A percentile compares a stretch with the other conserved stretches of the same genome.
Conservation (phyloP, 306 rosid genomes). For the Inga leiocalycina region DNA sequence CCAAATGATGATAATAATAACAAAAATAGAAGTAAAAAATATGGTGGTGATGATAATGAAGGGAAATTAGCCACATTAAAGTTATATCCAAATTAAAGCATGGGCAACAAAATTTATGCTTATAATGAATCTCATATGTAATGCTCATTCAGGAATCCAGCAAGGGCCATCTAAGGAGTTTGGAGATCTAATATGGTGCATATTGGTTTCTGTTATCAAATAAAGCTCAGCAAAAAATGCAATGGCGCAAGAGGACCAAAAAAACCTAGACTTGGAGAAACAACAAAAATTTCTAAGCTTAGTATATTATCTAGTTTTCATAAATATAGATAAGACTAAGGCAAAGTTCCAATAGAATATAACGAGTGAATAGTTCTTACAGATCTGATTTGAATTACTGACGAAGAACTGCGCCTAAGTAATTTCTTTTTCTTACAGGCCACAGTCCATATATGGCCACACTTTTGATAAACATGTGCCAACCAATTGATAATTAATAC, state of each 20-base stretch:
- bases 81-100: not conserved
- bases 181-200: not conserved
- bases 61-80: not conserved
- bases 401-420: not conserved
- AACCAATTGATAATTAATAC: not conserved
- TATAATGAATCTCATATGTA: constrained; percentile 5
- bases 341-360: not conserved
- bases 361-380: not conserved
- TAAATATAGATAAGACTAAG: not conserved
- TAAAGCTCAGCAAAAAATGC: not conserved
- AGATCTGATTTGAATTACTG: not conserved
- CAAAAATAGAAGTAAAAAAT: not conserved
- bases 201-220: constrained; percentile 7
- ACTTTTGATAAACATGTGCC: not conserved
- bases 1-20: not conserved
- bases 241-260: not conserved
- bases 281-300: not conserved
- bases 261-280: not conserved
- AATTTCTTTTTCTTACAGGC: not conserved
- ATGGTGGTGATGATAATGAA: not conserved
- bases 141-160: not conserved
- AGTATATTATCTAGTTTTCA: not conserved
- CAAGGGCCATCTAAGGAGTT: constrained; percentile 7
- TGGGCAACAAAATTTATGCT: constrained; percentile 8
- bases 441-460: not conserved